A percentile compares a stretch with the other conserved stretches of the same genome.
These are phyloP conservation scores for Fusarium penzigii DNA, from an alignment of 2,329 filamentous ascomycete species.

Conservation along the genomic window DNA sequence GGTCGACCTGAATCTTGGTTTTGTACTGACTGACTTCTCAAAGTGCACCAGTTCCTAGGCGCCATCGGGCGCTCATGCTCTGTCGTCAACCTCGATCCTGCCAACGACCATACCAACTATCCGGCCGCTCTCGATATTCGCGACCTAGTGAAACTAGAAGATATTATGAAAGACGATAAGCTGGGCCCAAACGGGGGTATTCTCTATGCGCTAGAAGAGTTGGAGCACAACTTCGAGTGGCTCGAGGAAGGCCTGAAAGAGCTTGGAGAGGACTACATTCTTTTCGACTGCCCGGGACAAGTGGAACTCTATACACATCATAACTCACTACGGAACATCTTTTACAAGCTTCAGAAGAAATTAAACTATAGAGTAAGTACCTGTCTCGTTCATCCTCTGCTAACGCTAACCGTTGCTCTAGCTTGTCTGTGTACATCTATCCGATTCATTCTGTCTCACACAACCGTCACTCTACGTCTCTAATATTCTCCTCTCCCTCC, in stretches of 20 bases:
- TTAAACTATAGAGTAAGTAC: slow-evolving; percentile 79
- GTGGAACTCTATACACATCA: slow-evolving; percentile 98
- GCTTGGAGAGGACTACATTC: slow-evolving; percentile 84
- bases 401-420: slow-evolving; percentile 41
- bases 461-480: slow-evolving; percentile 94
- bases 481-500: slow-evolving; percentile 86
- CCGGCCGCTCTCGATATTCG: slow-evolving; percentile 89
- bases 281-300: slow-evolving; percentile 96
- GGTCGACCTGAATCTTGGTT: neutral
- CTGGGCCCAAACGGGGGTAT: slow-evolving; percentile 92
- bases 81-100: slow-evolving; percentile 94
- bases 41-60: slow-evolving; percentile 94
- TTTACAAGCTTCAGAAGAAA: slow-evolving; percentile 81
- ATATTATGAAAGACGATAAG: slow-evolving; percentile 89
- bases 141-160: slow-evolving; percentile 83
- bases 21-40: neutral
- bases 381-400: neutral
- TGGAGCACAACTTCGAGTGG: slow-evolving; percentile 95
- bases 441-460: slow-evolving; percentile 91
- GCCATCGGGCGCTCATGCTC: slow-evolving; percentile 95
- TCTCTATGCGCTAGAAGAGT: slow-evolving; percentile 89
- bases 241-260: slow-evolving; percentile 77
- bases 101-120: slow-evolving; percentile 91
- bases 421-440: slow-evolving; percentile 91
- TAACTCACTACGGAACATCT: slow-evolving; percentile 85